These are phyloP conservation scores for Fusarium foetens DNA, from an alignment of 2,329 filamentous ascomycete species.

Conservation along the genomic window DNA sequence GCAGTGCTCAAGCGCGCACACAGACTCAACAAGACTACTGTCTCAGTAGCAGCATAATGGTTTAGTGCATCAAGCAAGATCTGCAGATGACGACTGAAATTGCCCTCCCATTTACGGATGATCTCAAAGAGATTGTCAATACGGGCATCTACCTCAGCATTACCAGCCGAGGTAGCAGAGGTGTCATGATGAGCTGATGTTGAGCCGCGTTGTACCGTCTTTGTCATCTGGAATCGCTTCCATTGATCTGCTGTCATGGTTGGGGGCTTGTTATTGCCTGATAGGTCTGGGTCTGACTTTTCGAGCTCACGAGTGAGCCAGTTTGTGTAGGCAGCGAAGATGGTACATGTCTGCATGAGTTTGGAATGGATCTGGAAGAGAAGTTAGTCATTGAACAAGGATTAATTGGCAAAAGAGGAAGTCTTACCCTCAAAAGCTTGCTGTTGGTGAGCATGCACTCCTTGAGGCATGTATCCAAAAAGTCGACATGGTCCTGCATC, in stretches of 20 bases:
- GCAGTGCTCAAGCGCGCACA: constrained; percentile 85
- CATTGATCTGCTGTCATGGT: constrained; percentile 71
- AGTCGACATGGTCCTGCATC: constrained; percentile 99
- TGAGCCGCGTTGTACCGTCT: constrained; percentile 53
- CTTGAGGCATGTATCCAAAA: constrained; percentile 95
- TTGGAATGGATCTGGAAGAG: constrained; percentile 87
- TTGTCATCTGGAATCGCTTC: constrained; percentile 64
- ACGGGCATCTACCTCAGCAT: constrained; percentile 54
- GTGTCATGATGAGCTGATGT: constrained; percentile 46
- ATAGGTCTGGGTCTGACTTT: constrained; percentile 82
- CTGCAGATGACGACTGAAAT: constrained; percentile 91
- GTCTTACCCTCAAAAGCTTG: constrained; percentile 84
- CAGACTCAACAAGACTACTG: constrained; percentile 89
- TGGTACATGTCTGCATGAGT: constrained; percentile 92
- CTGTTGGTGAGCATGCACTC: constrained; percentile 99
- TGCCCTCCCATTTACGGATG: constrained; percentile 89
- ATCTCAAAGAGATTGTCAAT: constrained; percentile 86
- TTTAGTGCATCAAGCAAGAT: constrained; percentile 95
- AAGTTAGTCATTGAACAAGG: constrained; percentile 21
- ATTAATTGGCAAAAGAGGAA: not conserved
- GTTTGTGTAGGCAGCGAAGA: constrained; percentile 91
- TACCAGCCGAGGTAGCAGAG: constrained; percentile 50
- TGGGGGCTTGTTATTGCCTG: constrained; percentile 65
- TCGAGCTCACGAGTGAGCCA: constrained; percentile 87
- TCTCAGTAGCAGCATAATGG: constrained; percentile 97